phyloP scores from a whole-genome alignment of 2,329 filamentous ascomycete genomes.

The Botrytis hyacinthi region DNA sequence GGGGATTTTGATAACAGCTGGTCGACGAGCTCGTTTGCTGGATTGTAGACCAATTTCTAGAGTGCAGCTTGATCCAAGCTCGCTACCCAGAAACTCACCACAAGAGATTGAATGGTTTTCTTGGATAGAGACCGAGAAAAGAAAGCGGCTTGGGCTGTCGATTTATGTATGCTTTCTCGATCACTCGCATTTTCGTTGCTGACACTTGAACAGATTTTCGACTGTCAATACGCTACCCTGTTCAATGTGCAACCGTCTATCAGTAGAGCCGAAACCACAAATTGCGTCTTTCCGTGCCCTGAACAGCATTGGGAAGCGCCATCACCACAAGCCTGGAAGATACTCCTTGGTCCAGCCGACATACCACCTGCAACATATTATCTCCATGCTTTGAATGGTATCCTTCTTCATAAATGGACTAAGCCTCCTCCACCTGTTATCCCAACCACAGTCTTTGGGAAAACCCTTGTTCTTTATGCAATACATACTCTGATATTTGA shows the following conservation, averaged over 20 bases:
- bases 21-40: conserved; percentile 31
- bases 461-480: conserved; percentile 35
- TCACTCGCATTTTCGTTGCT: background rate
- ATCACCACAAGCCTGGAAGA: conserved; percentile 31
- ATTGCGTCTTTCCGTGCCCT: conserved; percentile 34
- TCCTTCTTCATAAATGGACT: conserved; percentile 34
- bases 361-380: conserved; percentile 32
- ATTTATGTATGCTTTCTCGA: conserved; percentile 32
- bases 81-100: conserved; percentile 24
- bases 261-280: conserved; percentile 37
- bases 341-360: conserved; percentile 28
- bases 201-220: conserved; percentile 29
- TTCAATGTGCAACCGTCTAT: conserved; percentile 37
- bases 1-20: conserved; percentile 33
- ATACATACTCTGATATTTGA: conserved; percentile 37
- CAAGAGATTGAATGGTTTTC: conserved; percentile 32
- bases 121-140: conserved; percentile 37
- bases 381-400: conserved; percentile 35
- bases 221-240: conserved; percentile 35
- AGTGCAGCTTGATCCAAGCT: conserved; percentile 25
- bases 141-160: conserved; percentile 34
- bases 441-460: conserved; percentile 31
- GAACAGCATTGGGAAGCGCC: conserved; percentile 33
- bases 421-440: conserved; percentile 33
- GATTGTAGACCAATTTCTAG: conserved; percentile 32